Evolutionary conservation across 2,329 filamentous ascomycete genomes (phyloP), one percentile per base, ranked within the genome.

Genomic region (Botryotinia globosa): DNA sequence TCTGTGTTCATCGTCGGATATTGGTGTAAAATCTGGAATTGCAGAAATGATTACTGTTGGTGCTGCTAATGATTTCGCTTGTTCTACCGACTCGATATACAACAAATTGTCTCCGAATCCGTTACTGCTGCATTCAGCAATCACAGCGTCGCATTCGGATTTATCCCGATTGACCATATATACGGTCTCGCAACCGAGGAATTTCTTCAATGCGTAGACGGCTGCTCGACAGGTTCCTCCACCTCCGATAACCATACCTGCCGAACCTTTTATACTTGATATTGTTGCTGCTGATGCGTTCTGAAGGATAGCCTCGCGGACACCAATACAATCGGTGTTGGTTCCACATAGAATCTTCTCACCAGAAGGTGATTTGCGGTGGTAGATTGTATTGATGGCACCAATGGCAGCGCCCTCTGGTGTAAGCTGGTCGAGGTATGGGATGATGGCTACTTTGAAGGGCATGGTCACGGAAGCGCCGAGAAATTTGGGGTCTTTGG

Each of bases 401-500:
- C 92, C 92, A 34, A 94, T 90, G 51, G 90, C 89, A 67, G 87
- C 86, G 76, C 89, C 92, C 82, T 94, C 91, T 34, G 89, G 86
- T 10, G 92, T 94, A 54, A 94, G 84, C 71, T 90, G 88, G 79
- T 95, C 92, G 14, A 95, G 86, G 77, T 93, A 85, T 0, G 88
- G 85, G 74, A 94, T 88, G 79, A 95, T 93, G 77, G 89, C 85
- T 39, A 95, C 88, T 82, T 96, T 95, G 84, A 93, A 90, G 0
- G 93, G 93, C 92, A 95, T 96, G 32, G 92, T 95, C 54, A 95
- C 89, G 5, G 91, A 89, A 34, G 90, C 82, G 87, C 89, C 90
- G 78, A 90, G 91, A 80, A 90, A 91, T 76, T 86, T 83, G 25
- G 87, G 86, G 75, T 90, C 82, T 73, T 85, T 83, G 48, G 88